These are phyloP conservation scores for Euphorbia schlechtendalii DNA, from an alignment of 441 rosid genomes.

Conservation along the genomic window DNA sequence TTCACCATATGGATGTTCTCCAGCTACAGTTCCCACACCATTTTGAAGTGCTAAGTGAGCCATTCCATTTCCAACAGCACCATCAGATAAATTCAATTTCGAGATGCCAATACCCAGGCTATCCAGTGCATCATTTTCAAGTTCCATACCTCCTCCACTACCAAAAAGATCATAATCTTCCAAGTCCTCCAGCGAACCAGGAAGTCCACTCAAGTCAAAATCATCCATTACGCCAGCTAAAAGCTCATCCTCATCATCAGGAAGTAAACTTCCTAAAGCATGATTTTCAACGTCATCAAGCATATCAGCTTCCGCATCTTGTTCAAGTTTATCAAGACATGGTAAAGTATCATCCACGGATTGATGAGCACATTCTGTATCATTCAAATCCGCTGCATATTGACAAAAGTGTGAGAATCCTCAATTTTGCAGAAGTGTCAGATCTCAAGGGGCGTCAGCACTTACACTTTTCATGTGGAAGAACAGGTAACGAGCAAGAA, in stretches of 20 bases:
- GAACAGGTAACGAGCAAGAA: constrained; percentile 85
- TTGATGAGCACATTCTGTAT: constrained; percentile 31
- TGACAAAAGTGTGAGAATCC: constrained; percentile 20
- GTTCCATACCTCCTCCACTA: constrained; percentile 96
- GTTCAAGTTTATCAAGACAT: constrained; percentile 30
- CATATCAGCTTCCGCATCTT: constrained; percentile 34
- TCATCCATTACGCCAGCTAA: constrained; percentile 83
- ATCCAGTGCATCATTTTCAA: constrained; percentile 61
- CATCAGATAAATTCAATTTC: constrained; percentile 56
- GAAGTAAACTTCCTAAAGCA: constrained; percentile 64
- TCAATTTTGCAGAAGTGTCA: too few relatives aligned
- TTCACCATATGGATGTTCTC: constrained; percentile 98
- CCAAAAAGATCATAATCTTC: constrained; percentile 90
- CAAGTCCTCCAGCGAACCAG: constrained; percentile 62
- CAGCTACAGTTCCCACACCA: constrained; percentile 74
- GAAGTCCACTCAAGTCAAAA: constrained; percentile 66
- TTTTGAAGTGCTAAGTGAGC: constrained; percentile 50
- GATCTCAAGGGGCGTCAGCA: neutral
- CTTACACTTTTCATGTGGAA: constrained; percentile 80
- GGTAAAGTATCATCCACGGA: constrained; percentile 41
- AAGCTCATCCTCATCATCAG: constrained; percentile 86
- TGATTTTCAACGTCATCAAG: constrained; percentile 39
- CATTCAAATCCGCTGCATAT: constrained; percentile 32
- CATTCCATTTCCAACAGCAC: constrained; percentile 51
- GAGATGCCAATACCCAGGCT: constrained; percentile 51